Evolutionary conservation across 2,329 filamentous ascomycete genomes (phyloP), one percentile per base, ranked within the genome.

Genomic region (Penicillium capsulatum): DNA sequence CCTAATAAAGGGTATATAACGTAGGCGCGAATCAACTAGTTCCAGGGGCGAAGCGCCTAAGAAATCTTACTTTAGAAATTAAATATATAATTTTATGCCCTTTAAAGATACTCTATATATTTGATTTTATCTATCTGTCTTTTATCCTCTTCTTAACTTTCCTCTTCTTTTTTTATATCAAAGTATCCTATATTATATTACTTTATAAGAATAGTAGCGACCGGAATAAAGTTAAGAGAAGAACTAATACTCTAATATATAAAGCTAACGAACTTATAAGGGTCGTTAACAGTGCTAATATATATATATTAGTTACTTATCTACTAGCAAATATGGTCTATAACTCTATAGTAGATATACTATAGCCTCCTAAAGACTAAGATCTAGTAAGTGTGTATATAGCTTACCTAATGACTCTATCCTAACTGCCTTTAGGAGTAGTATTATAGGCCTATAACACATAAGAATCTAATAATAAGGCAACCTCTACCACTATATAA

Each of bases 11-110:
- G 36, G 38, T 28, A 31, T 26, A 30, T 32, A 38, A 9, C 30
- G 34, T 2, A 47, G 35, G 36, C 34, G 41, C 26, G 31, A 38
- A 31, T 39, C 32, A 31, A 33, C n/a, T 19, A 16, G 17, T 24
- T 20, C 29, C 3, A 13, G 7, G 5, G 28, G 29, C 33, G 7
- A 24, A 9, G n/a, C 17, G 14, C 28, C 26, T 4, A 42, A 33
- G 26, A 38, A 30, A 26, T 8, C 16, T 2, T 4, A 3, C 16
- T n/a, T 31, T 16, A 22, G 19, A 22, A 22, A 22, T 5, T 5
- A 22, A 5, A 22, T 22, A 22, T 22, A 22, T 22, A 22, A 9
- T 22, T 31, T 2, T 33, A 34, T 19, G 15, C 11, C 19, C 17
- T 13, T 13, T 13, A 16, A 24, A 9, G 13, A 24, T 30, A 22